A percentile compares a stretch with the other conserved stretches of the same genome.
Evolutionary conservation across 352 stramenopile genomes (phyloP).

Genomic region (Pythium sukuiense): DNA sequence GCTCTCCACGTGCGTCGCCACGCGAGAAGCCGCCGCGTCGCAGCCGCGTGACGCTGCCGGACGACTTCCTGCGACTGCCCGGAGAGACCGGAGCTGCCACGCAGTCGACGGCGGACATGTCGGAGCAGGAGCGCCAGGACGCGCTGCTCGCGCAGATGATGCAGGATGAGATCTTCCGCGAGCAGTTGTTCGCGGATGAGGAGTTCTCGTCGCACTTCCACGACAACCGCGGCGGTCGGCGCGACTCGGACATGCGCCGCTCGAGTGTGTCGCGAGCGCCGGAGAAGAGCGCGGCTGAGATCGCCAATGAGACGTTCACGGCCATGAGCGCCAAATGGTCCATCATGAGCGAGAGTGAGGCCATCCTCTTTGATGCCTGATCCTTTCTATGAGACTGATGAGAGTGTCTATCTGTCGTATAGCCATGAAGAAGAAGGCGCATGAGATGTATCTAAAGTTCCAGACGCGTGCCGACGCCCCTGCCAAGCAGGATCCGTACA

Average conservation of each 20-base stretch:
- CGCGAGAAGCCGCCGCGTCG: slow-evolving; percentile 8
- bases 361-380: too few species aligned
- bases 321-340: slow-evolving; percentile 71
- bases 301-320: slow-evolving; percentile 70
- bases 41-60: slow-evolving; percentile 43
- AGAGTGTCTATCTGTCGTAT: not conserved
- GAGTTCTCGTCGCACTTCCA: slow-evolving; percentile 79
- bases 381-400: too few species aligned
- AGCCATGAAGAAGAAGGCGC: slow-evolving; percentile 81
- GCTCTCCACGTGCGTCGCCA: slow-evolving; percentile 14
- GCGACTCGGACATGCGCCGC: slow-evolving; percentile 17
- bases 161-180: slow-evolving; percentile 82
- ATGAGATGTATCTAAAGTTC: slow-evolving; percentile 84
- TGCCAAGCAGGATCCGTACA: slow-evolving; percentile 59
- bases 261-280: slow-evolving; percentile 26
- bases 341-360: slow-evolving; percentile 59
- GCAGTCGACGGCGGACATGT: slow-evolving; percentile 27
- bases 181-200: slow-evolving; percentile 66
- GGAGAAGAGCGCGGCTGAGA: slow-evolving; percentile 70
- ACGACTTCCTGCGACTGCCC: slow-evolving; percentile 76
- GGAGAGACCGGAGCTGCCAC: slow-evolving; percentile 17
- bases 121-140: slow-evolving; percentile 72
- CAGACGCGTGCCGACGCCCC: slow-evolving; percentile 62
- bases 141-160: slow-evolving; percentile 75
- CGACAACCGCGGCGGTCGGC: slow-evolving; percentile 16